Base-by-base conservation (phyloP, 305 asterid genomes). In the Stenogyne calaminthoides region DNA sequence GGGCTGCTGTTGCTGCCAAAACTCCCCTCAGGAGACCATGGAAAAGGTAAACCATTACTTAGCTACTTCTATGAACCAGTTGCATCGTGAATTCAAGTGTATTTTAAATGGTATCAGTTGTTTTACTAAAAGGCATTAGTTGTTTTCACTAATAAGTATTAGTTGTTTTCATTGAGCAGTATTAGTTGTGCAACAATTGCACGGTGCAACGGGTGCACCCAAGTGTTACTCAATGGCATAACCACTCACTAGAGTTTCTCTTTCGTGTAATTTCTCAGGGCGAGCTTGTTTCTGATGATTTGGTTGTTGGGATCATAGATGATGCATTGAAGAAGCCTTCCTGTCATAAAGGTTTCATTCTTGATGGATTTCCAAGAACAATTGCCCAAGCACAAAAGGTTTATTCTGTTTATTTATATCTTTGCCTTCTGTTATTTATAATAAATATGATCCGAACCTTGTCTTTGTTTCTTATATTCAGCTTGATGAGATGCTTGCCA, bases 401-500 rank as follows among this genome's bases (percentile, higher is more conserved):
- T 14, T 5, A 44, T 3, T 1, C 82, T n/a, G n/a, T 44, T 75
- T 64, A n/a, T 34, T 11, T 75, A 34, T 69, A 59, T 9, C n/a
- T 9, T 47, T 58, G n/a, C 15, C 72, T 40, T 69, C 71, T 54
- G 67, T 66, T 27, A n/a, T 54, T 77, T 63, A 10, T 32, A 44
- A 59, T 32, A 44, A 37, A 56, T 62, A 20, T 59, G 42, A 73
- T 70, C 76, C 80, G 73, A 77, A 29, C 18, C 29, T 5, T 40
- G 7, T 64, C 12, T 71, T 67, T 77, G 58, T 70, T 78, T 68
- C 25, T 60, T 73, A 1, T 63, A 37, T 80, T 64, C 87, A 93
- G 98, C 96, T 93, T 71, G 98, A 93, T 82, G 97, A 86, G 84
- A 93, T 93, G 97, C 97, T 93, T 75, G 91, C 73, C 47, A 88